Percentiles rank a stretch among this genome's conserved stretches.
Evolutionary conservation across 768 basidiomycete species (phyloP).

Genomic region (Naganishia vaughanmartiniae): DNA sequence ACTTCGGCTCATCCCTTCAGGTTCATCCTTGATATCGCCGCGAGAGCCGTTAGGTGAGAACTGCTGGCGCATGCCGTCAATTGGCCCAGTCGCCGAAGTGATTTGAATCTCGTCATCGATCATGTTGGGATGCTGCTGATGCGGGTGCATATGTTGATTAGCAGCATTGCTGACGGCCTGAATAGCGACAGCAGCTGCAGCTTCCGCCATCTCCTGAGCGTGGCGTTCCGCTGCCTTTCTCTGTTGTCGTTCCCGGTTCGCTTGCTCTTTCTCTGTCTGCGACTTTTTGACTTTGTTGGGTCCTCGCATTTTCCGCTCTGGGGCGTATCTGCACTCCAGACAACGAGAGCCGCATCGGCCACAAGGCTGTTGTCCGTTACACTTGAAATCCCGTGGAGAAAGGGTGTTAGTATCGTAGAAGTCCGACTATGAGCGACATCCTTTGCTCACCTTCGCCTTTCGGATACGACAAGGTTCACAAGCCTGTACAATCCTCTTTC

Average conservation of each 20-base stretch:
- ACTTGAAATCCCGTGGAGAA: slow-evolving; percentile 30
- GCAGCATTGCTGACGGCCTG: slow-evolving; percentile 18
- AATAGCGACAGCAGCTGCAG: slow-evolving; percentile 1
- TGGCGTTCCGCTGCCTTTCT: slow-evolving; percentile 23
- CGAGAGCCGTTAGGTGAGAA: slow-evolving; percentile 12
- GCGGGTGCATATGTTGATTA: slow-evolving; percentile 20
- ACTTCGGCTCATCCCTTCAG: slow-evolving; percentile 11
- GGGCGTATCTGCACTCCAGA: slow-evolving; percentile 38
- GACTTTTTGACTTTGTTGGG: slow-evolving; percentile 39
- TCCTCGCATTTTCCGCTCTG: slow-evolving; percentile 38
- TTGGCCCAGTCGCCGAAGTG: slow-evolving; percentile 2
- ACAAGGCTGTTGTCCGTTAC: slow-evolving; percentile 44
- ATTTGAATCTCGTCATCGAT: slow-evolving; percentile 21
- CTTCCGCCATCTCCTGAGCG: slow-evolving; percentile 13
- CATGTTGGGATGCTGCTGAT: slow-evolving; percentile 13
- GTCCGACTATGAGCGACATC: neutral
- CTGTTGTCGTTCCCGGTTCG: slow-evolving; percentile 10
- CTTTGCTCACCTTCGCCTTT: slow-evolving; percentile 48
- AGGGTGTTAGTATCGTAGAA: neutral
- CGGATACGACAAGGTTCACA: slow-evolving; percentile 49
- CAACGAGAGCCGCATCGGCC: slow-evolving; percentile 38
- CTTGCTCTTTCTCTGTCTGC: slow-evolving; percentile 26
- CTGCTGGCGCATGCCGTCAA: slow-evolving; percentile 14
- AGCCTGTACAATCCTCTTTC: slow-evolving; percentile 48
- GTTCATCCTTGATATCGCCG: slow-evolving; percentile 16